Base-by-base conservation (phyloP, 108 stramenopile genomes). In the Bacterosira constricta region DNA sequence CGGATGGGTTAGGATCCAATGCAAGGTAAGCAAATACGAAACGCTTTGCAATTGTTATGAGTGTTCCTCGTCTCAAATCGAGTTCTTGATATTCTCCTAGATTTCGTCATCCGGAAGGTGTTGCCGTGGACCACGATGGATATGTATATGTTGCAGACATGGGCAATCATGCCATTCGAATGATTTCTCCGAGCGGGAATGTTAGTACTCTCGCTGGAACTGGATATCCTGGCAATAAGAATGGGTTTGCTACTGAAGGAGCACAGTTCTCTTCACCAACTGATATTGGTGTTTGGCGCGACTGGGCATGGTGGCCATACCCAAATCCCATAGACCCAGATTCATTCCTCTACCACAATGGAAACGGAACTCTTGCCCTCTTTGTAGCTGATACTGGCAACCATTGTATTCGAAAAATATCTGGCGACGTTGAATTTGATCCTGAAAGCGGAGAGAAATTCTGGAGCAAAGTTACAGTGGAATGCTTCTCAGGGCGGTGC, bases 71-170 rank as follows among this genome's bases (percentile, higher is more conserved):
- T n/a, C 41, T 6, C 8, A n/a, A 2, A 7, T 8, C 15, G 6
- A 42, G 1, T 8, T 23, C n/a, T 23, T 3, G 11, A 11, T n/a
- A n/a, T n/a, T 2, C 21, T 26, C 49, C 5, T 23, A 71, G 77
- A 21, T 96, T 94, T 70, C 70, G 74, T 41, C 71, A 69, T 46
- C 92, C 92, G 2, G 61, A 87, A 54, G 92, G 87, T 21, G 86
- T 94, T 15, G 90, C 89, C 8, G 83, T 90, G 4, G 93, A 94
- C 69, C 83, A 68, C n/a, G 82, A 87, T 26, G 88, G 90, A n/a
- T 90, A 92, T 51, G 73, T 93, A 4, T 94, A 84, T 61, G 90
- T 96, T 8, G 92, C 90, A 8, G 95, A 96, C 66, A 91, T 89
- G 13, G 89, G 87, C n/a, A 96, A 96, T 66, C 88, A 96, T 63